Percentiles rank a stretch among this genome's conserved stretches.
phyloP scores from a whole-genome alignment of 2,329 filamentous ascomycete genomes.

The Scedosporium aurantiacum region DNA sequence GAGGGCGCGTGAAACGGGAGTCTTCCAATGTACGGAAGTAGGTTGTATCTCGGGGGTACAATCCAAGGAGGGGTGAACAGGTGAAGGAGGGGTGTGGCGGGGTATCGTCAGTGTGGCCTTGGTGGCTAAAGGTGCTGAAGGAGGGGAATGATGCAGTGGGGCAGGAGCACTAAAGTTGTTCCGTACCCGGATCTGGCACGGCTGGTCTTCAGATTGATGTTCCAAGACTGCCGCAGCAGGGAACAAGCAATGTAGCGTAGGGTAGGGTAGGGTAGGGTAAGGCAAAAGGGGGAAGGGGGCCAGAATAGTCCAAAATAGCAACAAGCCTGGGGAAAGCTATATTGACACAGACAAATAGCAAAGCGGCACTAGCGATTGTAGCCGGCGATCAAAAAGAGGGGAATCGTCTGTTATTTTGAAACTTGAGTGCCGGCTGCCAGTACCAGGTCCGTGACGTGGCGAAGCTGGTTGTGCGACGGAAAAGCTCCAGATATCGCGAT shows the following conservation, averaged over 20 bases:
- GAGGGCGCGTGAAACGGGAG: constrained; percentile 4
- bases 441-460: neutral
- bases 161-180: neutral
- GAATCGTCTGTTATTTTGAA: neutral
- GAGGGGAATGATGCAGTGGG: neutral
- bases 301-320: neutral
- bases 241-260: no score
- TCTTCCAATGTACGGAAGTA: neutral
- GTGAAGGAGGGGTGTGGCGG: neutral
- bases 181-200: neutral
- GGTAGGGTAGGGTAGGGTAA: neutral
- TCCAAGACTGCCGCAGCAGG: neutral
- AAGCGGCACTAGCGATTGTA: neutral
- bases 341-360: neutral
- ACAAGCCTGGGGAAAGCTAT: constrained; percentile 5
- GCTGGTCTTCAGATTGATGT: neutral
- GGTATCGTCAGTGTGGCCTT: neutral
- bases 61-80: neutral
- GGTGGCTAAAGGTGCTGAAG: neutral
- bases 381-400: neutral
- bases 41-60: neutral
- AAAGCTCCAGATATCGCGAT: constrained; percentile 3
- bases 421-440: neutral
- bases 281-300: neutral
- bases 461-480: neutral